Base-by-base conservation (phyloP, 257 asterid genomes). In the Ajuga chamaepitys region DNA sequence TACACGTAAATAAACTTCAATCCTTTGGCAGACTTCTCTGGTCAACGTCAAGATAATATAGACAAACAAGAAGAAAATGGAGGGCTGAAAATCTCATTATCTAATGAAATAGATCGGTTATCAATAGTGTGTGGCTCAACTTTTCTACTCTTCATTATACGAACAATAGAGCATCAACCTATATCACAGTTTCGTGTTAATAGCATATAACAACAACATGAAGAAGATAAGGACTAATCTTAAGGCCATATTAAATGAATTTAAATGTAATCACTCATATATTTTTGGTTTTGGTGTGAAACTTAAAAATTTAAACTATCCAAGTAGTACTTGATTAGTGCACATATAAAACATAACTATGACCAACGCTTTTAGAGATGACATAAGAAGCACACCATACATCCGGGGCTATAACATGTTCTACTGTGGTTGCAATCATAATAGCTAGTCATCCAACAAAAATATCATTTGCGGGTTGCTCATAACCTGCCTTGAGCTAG, bases 401-500 rank as follows among this genome's bases (percentile, higher is more conserved):
- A 85, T 94, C 99, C 58, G 99, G 97, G 72, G 99, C 93, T 67
- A 94, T 60, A 46, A 86, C 95, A 76, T 94, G 95, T 77, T 94
- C 99, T 28, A 90, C 84, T 13, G 95, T 86, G 70, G 92, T 88
- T 64, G 97, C 95, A 68, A 94, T 70, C 44, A 83, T 78, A 70
- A 95, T 83, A 75, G 87, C 85, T 55, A 92, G 82, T 70, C 83
- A 85, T 25, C 98, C 98, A 35, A 85, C 67, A 77, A 89, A 87
- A 68, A 62, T 71, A 74, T 87, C 84, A 65, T 65, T 87, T 73
- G 87, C 75, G 32, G 85, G 70, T 66, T 58, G 87, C 74, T 71
- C 85, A 58, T 77, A 71, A 59, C 57, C 78, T 50, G 73, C 62
- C 81, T 81, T 10, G 75, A 68, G 61, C 76, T 86, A 58, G 86